Evolutionary conservation across 202 grass and related monocot species (phyloP).

Genomic region (Carex arenaria): DNA sequence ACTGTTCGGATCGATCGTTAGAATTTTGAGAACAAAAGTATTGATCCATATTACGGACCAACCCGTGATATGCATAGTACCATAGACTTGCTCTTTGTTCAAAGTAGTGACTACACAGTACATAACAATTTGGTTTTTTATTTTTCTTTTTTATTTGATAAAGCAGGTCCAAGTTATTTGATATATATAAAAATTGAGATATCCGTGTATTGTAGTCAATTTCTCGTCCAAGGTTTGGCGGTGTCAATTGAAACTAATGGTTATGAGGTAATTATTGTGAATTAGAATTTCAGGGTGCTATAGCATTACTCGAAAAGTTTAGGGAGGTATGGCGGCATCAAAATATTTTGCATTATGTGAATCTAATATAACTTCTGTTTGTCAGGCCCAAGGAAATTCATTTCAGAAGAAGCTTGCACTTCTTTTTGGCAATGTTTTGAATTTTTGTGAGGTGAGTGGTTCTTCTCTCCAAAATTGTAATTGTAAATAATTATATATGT

Average conservation of each 20-base stretch:
- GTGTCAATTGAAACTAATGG: neutral
- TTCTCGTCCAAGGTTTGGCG: neutral
- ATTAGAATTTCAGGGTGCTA: neutral
- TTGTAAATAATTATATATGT: neutral
- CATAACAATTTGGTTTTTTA: neutral
- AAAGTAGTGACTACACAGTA: neutral
- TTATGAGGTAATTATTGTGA: conserved; percentile 3
- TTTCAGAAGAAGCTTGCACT: conserved; percentile 84
- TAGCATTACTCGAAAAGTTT: neutral
- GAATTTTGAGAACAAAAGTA: no score
- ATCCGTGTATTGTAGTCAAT: neutral
- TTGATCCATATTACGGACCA: no score
- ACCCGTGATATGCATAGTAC: no score
- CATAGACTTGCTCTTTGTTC: no score
- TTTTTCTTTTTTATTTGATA: neutral
- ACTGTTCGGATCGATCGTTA: no score
- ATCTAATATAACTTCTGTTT: conserved; percentile 23
- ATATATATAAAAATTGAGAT: neutral
- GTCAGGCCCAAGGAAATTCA: conserved; percentile 92
- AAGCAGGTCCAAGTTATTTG: neutral
- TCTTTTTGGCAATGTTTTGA: conserved; percentile 57
- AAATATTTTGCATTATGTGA: conserved; percentile 10
- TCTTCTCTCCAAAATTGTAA: neutral
- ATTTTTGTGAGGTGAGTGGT: conserved; percentile 37
- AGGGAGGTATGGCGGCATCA: neutral